Evolutionary conservation across 176 grass and related monocot species (phyloP).

Genomic region (Olyra latifolia): DNA sequence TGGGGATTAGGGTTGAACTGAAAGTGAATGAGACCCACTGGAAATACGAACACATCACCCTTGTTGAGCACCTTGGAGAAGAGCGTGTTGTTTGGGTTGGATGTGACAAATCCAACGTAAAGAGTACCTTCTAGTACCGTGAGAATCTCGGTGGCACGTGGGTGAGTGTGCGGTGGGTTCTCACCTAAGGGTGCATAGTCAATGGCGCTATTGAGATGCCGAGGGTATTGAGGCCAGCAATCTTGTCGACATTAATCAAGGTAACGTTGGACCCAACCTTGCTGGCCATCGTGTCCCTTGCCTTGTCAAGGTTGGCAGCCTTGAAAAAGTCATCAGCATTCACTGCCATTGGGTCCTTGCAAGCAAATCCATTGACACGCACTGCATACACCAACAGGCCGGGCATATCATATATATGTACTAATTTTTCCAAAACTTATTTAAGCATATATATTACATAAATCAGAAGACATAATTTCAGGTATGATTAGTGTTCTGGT

Average conservation of each 20-base stretch:
- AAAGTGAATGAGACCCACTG: not conserved
- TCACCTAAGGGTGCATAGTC: not conserved
- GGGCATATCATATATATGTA: not conserved
- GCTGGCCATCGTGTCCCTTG: not conserved
- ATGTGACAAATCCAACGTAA: conserved; percentile 14
- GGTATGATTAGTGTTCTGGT: too few relatives aligned
- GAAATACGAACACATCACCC: conserved; percentile 1
- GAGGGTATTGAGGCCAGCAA: conserved; percentile 29
- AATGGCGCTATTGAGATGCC: conserved; percentile 16
- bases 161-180: not conserved
- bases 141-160: conserved; percentile 10
- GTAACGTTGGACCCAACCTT: conserved; percentile 28
- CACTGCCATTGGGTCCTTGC: conserved; percentile 8
- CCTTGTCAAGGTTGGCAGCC: not conserved
- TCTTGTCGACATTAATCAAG: not conserved
- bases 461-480: too few relatives aligned
- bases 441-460: not conserved
- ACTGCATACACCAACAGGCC: not conserved
- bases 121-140: conserved; percentile 1
- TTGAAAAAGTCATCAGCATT: conserved; percentile 11
- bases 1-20: not conserved
- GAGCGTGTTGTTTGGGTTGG: not conserved
- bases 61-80: not conserved
- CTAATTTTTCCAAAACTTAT: not conserved
- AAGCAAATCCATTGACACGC: conserved; percentile 26